Percentiles rank a stretch among this genome's conserved stretches.
These are phyloP conservation scores for Trichosporon inkin DNA, from an alignment of 1,284 basidiomycete genomes.

Conservation along the genomic window DNA sequence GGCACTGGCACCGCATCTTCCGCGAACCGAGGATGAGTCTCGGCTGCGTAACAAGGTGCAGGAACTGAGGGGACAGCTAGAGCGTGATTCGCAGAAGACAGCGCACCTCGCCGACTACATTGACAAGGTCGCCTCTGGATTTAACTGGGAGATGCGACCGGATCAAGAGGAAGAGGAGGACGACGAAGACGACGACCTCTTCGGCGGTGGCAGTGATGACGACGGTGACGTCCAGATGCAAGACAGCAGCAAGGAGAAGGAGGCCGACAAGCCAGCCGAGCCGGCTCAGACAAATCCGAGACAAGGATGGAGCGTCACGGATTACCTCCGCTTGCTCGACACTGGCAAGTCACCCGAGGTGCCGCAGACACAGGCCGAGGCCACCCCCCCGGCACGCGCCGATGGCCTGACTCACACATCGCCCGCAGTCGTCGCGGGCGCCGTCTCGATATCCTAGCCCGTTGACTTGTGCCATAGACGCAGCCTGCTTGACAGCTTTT, in stretches of 20 bases:
- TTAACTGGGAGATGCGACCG: constrained; percentile 35
- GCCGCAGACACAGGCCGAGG: background rate
- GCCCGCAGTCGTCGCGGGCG: background rate
- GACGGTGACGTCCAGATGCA: constrained; percentile 15
- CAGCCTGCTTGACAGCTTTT: too few relatives aligned
- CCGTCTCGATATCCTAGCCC: background rate
- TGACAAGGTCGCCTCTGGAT: constrained; percentile 27
- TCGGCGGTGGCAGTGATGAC: constrained; percentile 24
- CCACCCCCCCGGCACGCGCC: background rate
- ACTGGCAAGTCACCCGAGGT: constrained; percentile 19
- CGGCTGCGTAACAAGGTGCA: constrained; percentile 17
- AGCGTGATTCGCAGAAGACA: constrained; percentile 24
- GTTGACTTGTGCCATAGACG: too few relatives aligned
- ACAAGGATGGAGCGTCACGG: constrained; percentile 32
- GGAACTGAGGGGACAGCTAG: constrained; percentile 22
- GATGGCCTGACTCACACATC: background rate
- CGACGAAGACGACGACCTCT: constrained; percentile 22
- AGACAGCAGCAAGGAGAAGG: constrained; percentile 22
- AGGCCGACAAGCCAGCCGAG: background rate
- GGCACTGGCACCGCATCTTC: background rate
- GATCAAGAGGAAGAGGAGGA: constrained; percentile 25
- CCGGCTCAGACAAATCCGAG: constrained; percentile 26
- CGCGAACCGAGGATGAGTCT: constrained; percentile 20
- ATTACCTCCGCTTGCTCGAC: constrained; percentile 40
- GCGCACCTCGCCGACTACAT: constrained; percentile 29